Base-by-base conservation (phyloP, 495 filamentous ascomycete species). In the Aspergillus bridgeri region DNA sequence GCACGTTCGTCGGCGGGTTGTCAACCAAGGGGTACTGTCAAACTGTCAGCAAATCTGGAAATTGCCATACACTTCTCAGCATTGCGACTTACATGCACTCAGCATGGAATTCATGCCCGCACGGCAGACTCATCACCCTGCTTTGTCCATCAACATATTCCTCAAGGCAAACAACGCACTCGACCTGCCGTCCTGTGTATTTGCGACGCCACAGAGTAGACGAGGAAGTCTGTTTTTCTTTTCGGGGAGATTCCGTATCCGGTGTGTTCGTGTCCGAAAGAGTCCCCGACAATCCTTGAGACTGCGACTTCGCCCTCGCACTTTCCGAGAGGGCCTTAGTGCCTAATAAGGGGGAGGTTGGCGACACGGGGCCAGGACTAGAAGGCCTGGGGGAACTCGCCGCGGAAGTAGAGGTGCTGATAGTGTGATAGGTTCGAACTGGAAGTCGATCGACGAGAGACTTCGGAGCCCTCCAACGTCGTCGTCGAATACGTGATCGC, bases 121-220 rank as follows among this genome's bases (percentile, higher is more conserved):
- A 98, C n/a, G 94, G 94, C 51, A 98, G 75, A 62, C 90, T 96
- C 94, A 98, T 98, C 18, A 98, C 95, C 56, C 84, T 79, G 68
- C 91, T 96, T 63, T 98, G 85, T 25, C 94, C 93, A 70, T 97
- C 95, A 18, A 96, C 79, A 69, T 98, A 98, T 65, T 98, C 95
- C 72, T 98, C 94, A 50, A 98, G 76, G 61, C 94, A 98, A 22
- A 98, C 92, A n/a, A 96, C 94, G 67, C 94, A 98, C 70, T 98
- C 94, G 2, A 89, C 82, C 69, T 97, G 91, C 54, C 89, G 84
- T 46, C 89, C 88, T 68, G 86, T 92, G 64, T 95, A 95, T 60
- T 89, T 89, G 57, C 87, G 86, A 74, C 90, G 83, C 81, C 82
- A 92, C 65, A 79, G 75, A 66, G 69, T 81, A 49, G 69, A 64